These are phyloP conservation scores for Globisporangium radiosum DNA, from an alignment of 352 stramenopile genomes.

Conservation along the genomic window DNA sequence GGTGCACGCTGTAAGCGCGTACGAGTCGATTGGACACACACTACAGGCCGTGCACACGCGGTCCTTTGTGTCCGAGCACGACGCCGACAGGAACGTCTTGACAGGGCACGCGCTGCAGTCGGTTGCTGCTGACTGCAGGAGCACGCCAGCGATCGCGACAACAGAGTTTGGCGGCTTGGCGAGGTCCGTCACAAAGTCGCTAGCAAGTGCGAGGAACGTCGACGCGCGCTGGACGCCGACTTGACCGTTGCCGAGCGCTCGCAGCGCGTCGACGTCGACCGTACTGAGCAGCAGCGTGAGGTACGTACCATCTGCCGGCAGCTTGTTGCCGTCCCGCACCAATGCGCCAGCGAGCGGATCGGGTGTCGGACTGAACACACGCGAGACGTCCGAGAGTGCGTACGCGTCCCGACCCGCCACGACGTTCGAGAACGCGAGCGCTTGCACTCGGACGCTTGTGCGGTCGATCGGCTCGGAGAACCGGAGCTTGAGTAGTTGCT, in stretches of 20 bases:
- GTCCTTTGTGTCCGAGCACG: slow-evolving; percentile 55
- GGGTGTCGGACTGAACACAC: slow-evolving; percentile 39
- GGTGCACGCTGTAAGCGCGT: slow-evolving; percentile 38
- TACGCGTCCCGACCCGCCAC: slow-evolving; percentile 22
- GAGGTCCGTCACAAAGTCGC: slow-evolving; percentile 41
- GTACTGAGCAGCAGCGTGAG: slow-evolving; percentile 44
- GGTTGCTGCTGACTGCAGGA: slow-evolving; percentile 31
- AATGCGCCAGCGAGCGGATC: slow-evolving; percentile 42
- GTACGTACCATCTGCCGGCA: slow-evolving; percentile 56
- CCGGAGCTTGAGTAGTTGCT: slow-evolving; percentile 47
- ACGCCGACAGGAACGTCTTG: slow-evolving; percentile 34
- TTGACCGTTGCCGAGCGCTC: slow-evolving; percentile 30
- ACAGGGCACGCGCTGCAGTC: slow-evolving; percentile 50
- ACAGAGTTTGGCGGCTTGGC: slow-evolving; percentile 30
- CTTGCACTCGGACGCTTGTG: slow-evolving; percentile 22
- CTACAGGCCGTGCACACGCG: slow-evolving; percentile 49
- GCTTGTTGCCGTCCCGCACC: slow-evolving; percentile 31
- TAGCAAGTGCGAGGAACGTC: slow-evolving; percentile 43
- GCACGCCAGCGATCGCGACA: slow-evolving; percentile 10
- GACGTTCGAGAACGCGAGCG: slow-evolving; percentile 40
- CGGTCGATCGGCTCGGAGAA: slow-evolving; percentile 66
- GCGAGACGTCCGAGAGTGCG: slow-evolving; percentile 30
- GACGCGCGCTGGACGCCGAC: slow-evolving; percentile 35
- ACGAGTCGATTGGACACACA: slow-evolving; percentile 56
- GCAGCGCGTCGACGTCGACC: slow-evolving; percentile 30